Conservation (phyloP, 2,329 filamentous ascomycete species). For the Pseudogymnoascus sp. region DNA sequence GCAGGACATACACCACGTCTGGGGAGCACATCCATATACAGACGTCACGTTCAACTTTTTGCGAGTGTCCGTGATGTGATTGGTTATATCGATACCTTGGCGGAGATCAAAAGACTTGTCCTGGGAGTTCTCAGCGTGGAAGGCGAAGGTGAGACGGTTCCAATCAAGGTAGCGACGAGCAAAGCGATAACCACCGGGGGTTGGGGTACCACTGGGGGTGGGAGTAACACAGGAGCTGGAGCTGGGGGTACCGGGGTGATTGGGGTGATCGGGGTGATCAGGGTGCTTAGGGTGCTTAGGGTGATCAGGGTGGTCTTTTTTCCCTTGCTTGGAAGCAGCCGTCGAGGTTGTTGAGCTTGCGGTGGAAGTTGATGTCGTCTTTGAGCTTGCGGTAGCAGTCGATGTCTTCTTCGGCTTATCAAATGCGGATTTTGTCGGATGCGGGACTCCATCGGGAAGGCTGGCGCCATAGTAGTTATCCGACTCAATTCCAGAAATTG, state of each 20-base stretch:
- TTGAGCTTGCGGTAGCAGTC: constrained; percentile 55
- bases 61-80: constrained; percentile 59
- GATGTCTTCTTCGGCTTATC: constrained; percentile 27
- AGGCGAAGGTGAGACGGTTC: constrained; percentile 61
- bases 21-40: constrained; percentile 70
- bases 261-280: not conserved
- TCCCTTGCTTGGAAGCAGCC: constrained; percentile 12
- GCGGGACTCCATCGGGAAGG: constrained; percentile 21
- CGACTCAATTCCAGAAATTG: constrained; percentile 53
- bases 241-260: not conserved
- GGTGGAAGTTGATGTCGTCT: constrained; percentile 35
- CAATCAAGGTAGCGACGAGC: constrained; percentile 82
- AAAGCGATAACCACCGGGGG: constrained; percentile 36
- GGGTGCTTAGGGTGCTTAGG: constrained; percentile 48
- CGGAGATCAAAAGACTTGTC: constrained; percentile 60
- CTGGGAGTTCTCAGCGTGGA: constrained; percentile 67
- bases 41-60: constrained; percentile 61
- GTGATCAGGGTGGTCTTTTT: constrained; percentile 46
- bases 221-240: too few species aligned
- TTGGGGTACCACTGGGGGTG: too few species aligned
- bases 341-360: constrained; percentile 65
- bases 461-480: constrained; percentile 19
- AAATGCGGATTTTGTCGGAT: constrained; percentile 25
- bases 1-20: constrained; percentile 71
- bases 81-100: constrained; percentile 63